Conservation (phyloP, 495 filamentous ascomycete species). For the Trichoderma gamsii region DNA sequence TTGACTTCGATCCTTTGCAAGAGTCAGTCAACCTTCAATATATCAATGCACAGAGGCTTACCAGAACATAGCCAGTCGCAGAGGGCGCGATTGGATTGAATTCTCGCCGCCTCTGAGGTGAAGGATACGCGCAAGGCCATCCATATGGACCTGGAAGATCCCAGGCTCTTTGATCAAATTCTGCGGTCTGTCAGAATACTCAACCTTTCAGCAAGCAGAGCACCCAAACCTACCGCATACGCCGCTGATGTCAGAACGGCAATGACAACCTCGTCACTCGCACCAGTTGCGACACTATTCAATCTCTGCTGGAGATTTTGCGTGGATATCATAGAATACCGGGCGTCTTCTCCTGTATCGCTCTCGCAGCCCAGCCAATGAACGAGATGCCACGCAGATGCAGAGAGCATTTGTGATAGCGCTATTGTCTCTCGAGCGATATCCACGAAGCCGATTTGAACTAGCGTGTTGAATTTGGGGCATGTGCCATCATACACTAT, state of each 20-base stretch:
- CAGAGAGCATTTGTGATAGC: neutral
- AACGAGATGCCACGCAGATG: neutral
- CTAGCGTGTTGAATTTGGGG: slow-evolving; percentile 2
- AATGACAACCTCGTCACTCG: neutral
- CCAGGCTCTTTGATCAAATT: neutral
- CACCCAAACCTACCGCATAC: neutral
- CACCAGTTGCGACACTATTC: neutral
- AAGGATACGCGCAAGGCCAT: neutral
- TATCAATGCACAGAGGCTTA: neutral
- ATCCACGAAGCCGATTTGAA: neutral
- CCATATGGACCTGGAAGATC: neutral
- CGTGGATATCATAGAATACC: neutral
- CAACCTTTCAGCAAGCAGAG: neutral
- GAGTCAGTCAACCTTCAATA: neutral
- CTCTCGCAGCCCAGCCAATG: neutral
- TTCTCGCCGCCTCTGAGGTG: neutral
- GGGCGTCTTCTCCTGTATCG: neutral
- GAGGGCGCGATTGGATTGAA: neutral
- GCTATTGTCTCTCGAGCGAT: too few relatives aligned
- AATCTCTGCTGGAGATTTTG: neutral
- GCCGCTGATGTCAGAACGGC: neutral
- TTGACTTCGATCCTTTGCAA: neutral
- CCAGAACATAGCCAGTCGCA: neutral
- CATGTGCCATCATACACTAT: slow-evolving; percentile 1
- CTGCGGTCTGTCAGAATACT: neutral